These are phyloP conservation scores for Diaporthe caulivora DNA, from an alignment of 2,329 filamentous ascomycete genomes.

Conservation along the genomic window DNA sequence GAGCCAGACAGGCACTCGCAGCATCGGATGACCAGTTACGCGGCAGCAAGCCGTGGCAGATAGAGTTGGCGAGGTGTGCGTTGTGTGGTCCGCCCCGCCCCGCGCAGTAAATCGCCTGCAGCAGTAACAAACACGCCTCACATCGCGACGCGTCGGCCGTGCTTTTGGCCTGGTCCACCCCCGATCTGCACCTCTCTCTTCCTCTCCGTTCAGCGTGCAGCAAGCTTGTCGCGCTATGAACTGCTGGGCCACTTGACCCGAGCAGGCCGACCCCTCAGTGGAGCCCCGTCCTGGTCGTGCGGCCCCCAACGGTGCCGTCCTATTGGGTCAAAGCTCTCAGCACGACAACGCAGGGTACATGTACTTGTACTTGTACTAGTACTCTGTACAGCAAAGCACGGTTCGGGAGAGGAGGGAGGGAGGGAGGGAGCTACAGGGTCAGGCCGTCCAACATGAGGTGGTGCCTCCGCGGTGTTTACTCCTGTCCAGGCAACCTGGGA, in stretches of 20 bases:
- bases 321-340: conserved; percentile 26
- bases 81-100: conserved; percentile 3
- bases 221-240: conserved; percentile 25
- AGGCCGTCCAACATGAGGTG: background rate
- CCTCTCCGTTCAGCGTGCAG: conserved; percentile 18
- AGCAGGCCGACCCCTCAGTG: conserved; percentile 29
- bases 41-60: background rate
- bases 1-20: background rate
- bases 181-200: too few relatives aligned
- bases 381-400: conserved; percentile 16
- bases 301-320: conserved; percentile 4
- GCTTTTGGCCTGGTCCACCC: background rate
- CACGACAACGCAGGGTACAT: conserved; percentile 24
- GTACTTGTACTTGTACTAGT: too few relatives aligned
- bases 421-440: background rate
- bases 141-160: conserved; percentile 20
- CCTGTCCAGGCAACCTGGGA: conserved; percentile 24
- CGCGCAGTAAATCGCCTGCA: background rate
- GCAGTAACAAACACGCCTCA: conserved; percentile 7
- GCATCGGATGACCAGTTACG: background rate
- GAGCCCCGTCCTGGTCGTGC: conserved; percentile 8
- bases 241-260: conserved; percentile 29
- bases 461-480: conserved; percentile 24
- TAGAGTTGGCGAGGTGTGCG: conserved; percentile 19
- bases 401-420: background rate